Conservation (phyloP, 2,329 filamentous ascomycete genomes). For the Microsporum canis region DNA sequence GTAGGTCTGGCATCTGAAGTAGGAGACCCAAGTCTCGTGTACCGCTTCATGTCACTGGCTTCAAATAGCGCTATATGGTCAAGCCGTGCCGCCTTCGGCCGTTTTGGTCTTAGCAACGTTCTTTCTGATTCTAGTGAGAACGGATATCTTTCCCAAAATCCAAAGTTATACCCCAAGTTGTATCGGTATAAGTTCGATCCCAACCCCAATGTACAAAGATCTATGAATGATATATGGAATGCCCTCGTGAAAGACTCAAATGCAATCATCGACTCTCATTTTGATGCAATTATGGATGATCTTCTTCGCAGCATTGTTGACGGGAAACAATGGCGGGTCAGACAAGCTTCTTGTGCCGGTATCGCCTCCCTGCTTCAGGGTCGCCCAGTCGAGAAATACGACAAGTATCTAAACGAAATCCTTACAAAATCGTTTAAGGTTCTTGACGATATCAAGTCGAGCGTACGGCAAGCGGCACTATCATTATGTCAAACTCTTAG, state of each 20-base stretch:
- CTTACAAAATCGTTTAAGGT: constrained; percentile 83
- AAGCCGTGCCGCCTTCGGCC: constrained; percentile 87
- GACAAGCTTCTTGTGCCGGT: constrained; percentile 84
- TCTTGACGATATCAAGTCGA: constrained; percentile 89
- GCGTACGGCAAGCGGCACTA: constrained; percentile 69
- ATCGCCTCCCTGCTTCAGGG: constrained; percentile 81
- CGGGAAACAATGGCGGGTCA: constrained; percentile 83
- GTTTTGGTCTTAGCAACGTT: constrained; percentile 85
- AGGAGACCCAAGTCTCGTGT: constrained; percentile 89
- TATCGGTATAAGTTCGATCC: constrained; percentile 93
- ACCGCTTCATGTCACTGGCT: constrained; percentile 96
- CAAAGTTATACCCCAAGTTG: constrained; percentile 89
- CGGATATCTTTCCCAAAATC: constrained; percentile 63
- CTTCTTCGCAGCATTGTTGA: constrained; percentile 67
- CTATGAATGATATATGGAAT: constrained; percentile 98
- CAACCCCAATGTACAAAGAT: constrained; percentile 79
- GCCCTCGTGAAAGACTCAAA: constrained; percentile 83
- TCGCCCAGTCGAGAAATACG: constrained; percentile 62
- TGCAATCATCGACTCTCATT: constrained; percentile 64
- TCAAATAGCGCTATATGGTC: constrained; percentile 96
- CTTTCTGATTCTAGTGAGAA: constrained; percentile 68
- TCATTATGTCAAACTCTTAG: constrained; percentile 74
- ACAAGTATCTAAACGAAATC: constrained; percentile 71
- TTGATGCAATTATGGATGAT: constrained; percentile 81
- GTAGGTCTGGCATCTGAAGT: constrained; percentile 92